These are phyloP conservation scores for Aspergillus niger DNA, from an alignment of 2,329 filamentous ascomycete genomes.

Conservation along the genomic window DNA sequence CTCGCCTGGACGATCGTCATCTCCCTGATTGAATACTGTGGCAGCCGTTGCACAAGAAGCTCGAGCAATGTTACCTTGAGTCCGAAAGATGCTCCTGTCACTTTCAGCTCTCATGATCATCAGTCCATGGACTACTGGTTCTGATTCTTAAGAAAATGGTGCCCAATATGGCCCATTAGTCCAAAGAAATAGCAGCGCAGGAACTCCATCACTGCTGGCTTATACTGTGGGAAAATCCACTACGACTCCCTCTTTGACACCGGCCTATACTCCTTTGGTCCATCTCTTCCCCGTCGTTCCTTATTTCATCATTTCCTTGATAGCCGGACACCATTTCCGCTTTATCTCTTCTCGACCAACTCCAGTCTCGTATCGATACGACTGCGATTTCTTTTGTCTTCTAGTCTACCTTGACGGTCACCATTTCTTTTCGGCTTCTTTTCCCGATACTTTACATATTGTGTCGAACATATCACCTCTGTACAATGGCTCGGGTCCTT, in stretches of 20 bases:
- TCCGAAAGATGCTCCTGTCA: neutral
- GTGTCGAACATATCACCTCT: constrained; percentile 17
- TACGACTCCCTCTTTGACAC: neutral
- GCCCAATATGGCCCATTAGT: neutral
- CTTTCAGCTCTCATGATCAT: neutral
- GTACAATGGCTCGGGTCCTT: constrained; percentile 17
- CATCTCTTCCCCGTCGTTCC: neutral
- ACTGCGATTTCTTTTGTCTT: constrained; percentile 17
- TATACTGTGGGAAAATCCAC: neutral
- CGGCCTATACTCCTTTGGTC: neutral
- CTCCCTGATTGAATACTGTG: neutral
- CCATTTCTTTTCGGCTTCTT: constrained; percentile 1
- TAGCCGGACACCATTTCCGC: neutral
- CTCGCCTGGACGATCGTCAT: neutral
- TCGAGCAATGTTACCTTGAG: neutral
- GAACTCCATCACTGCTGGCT: neutral
- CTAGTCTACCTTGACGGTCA: constrained; percentile 11
- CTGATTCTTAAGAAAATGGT: neutral
- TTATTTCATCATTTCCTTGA: neutral
- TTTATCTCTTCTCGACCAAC: constrained; percentile 1
- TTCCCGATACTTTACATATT: constrained; percentile 1
- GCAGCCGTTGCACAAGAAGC: neutral
- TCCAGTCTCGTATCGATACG: constrained; percentile 3
- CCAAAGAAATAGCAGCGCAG: neutral
- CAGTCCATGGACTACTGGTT: neutral